phyloP scores from a whole-genome alignment of 345 rosid species.

The Aquilaria malaccensis region DNA sequence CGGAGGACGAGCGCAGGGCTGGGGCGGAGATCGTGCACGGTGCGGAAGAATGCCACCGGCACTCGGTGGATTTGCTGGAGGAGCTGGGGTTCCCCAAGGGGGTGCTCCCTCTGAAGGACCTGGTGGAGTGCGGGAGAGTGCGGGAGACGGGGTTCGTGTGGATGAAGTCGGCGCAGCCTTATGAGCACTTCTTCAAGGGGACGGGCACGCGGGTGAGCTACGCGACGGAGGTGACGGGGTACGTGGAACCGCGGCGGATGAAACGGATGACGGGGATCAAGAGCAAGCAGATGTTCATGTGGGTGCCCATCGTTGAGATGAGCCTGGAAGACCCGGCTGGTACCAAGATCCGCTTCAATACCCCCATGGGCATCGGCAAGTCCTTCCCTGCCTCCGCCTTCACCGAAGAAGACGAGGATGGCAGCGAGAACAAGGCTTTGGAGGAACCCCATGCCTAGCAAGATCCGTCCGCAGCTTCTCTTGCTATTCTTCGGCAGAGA shows the following conservation, averaged over 20 bases:
- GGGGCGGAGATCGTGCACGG: conserved; percentile 81
- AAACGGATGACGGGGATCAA: conserved; percentile 89
- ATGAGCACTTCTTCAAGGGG: conserved; percentile 63
- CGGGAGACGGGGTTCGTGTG: conserved; percentile 80
- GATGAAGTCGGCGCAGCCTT: conserved; percentile 78
- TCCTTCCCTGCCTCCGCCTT: conserved; percentile 66
- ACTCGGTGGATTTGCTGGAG: conserved; percentile 62
- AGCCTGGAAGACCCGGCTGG: conserved; percentile 42
- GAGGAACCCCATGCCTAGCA: conserved; percentile 15
- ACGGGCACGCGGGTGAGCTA: conserved; percentile 64
- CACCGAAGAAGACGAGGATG: conserved; percentile 71
- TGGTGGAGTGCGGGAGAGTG: conserved; percentile 83
- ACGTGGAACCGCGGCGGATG: conserved; percentile 75
- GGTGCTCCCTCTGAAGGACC: conserved; percentile 73
- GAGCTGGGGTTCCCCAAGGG: conserved; percentile 92
- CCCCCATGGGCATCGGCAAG: conserved; percentile 89
- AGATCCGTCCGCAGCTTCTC: neutral
- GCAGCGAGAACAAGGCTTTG: conserved; percentile 26
- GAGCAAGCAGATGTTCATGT: conserved; percentile 76
- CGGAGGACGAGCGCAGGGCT: conserved; percentile 34
- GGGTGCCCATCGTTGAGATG: conserved; percentile 93
- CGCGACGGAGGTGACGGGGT: conserved; percentile 65
- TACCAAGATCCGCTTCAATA: conserved; percentile 60
- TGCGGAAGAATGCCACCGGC: conserved; percentile 50
- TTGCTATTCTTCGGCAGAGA: no score